Evolutionary conservation across 2,329 filamentous ascomycete species (phyloP).

Genomic region (Rosellinia necatrix): DNA sequence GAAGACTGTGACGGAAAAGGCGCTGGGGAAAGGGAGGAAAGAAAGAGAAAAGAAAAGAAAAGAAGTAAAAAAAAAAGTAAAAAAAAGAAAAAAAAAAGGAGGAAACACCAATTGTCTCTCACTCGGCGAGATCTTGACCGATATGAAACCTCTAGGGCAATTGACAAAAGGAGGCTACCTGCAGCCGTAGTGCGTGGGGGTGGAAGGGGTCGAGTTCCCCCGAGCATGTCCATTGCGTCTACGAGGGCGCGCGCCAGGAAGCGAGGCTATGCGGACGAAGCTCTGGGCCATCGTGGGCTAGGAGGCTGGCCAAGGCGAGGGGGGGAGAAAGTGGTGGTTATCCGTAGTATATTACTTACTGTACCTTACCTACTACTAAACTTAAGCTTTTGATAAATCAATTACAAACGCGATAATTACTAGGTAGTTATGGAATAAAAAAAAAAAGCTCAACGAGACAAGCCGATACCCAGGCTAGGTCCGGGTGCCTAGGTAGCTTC

Average conservation of each 20-base stretch:
- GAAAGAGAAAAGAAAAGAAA: neutral
- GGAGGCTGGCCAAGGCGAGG: conserved; percentile 1
- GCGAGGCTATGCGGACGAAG: conserved; percentile 5
- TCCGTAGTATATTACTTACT: too few species aligned
- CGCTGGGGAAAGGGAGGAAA: neutral
- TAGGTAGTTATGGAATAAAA: too few species aligned
- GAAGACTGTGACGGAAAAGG: too few species aligned
- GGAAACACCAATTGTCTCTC: neutral
- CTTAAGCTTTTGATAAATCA: neutral
- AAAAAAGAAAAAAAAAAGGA: neutral
- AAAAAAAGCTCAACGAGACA: too few species aligned
- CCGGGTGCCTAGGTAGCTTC: neutral
- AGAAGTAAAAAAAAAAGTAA: neutral
- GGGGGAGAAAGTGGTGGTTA: neutral
- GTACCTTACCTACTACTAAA: too few species aligned
- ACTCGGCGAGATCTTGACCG: conserved; percentile 9
- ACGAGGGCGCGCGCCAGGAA: neutral
- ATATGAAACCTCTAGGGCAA: conserved; percentile 2
- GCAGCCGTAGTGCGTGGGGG: conserved; percentile 3
- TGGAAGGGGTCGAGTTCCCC: conserved; percentile 5
- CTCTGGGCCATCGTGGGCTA: too few species aligned
- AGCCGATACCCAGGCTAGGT: too few species aligned
- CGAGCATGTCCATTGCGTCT: neutral
- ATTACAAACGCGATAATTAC: conserved; percentile 11
- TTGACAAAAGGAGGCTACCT: conserved; percentile 6